These are phyloP conservation scores for Sistotremastrum niveocremeum DNA, from an alignment of 768 basidiomycete species.

Conservation along the genomic window DNA sequence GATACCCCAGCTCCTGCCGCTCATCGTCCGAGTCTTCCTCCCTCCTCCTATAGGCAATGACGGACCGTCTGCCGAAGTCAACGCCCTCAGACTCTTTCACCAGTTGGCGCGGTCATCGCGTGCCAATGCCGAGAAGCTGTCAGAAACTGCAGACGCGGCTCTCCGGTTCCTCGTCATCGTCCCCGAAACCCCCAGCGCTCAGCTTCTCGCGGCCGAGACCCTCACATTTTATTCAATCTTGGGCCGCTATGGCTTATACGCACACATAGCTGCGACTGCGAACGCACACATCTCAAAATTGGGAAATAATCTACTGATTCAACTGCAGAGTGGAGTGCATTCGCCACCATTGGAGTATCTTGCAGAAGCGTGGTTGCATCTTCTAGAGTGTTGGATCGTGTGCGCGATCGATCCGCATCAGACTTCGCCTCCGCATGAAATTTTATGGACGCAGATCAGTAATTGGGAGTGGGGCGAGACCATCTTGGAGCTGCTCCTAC, in stretches of 20 bases:
- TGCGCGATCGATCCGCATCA: conserved; percentile 87
- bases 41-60: conserved; percentile 34
- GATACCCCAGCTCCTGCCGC: conserved; percentile 38
- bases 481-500: conserved; percentile 25
- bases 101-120: conserved; percentile 54
- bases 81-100: conserved; percentile 45
- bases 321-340: conserved; percentile 21
- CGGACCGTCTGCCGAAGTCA: conserved; percentile 17
- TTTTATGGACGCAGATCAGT: conserved; percentile 79
- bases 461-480: conserved; percentile 66
- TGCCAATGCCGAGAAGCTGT: conserved; percentile 43
- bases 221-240: conserved; percentile 52
- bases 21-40: conserved; percentile 42
- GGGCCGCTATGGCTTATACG: conserved; percentile 67
- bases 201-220: conserved; percentile 37
- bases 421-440: conserved; percentile 75
- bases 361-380: conserved; percentile 37
- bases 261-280: conserved; percentile 54
- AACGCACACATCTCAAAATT: conserved; percentile 40
- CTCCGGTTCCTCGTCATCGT: conserved; percentile 57
- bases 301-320: conserved; percentile 27
- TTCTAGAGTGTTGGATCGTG: conserved; percentile 60
- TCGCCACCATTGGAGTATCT: conserved; percentile 14
- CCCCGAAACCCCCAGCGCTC: conserved; percentile 32
- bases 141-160: conserved; percentile 46